A percentile compares a stretch with the other conserved stretches of the same genome.
Evolutionary conservation across 192 early-diverging fungal genomes (phyloP).

Genomic region (Pilaira anomala): DNA sequence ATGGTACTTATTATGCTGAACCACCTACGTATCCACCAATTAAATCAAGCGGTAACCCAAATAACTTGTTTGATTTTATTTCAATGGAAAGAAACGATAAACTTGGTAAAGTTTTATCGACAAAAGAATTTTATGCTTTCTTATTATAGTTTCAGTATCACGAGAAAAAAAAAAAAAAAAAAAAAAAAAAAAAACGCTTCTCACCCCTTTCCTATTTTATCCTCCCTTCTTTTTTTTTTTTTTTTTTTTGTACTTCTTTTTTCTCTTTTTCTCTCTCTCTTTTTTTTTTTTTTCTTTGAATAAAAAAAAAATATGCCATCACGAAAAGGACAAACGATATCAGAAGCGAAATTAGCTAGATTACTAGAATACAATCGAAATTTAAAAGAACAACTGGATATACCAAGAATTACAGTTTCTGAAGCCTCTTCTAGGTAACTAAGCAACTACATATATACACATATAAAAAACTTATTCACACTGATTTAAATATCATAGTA

Average conservation of each 20-base stretch:
- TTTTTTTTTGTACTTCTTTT: not conserved
- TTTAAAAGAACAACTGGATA: constrained; percentile 40
- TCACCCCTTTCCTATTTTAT: not conserved
- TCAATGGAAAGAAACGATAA: too few species aligned
- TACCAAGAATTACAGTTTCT: constrained; percentile 39
- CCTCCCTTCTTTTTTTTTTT: not conserved
- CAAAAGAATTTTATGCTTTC: not conserved
- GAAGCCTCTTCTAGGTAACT: constrained; percentile 34
- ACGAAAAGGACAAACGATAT: constrained; percentile 32
- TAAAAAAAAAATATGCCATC: constrained; percentile 9
- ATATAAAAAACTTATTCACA: constrained; percentile 16
- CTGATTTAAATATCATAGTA: too few species aligned
- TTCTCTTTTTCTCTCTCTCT: not conserved
- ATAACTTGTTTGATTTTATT: too few species aligned
- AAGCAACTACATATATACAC: constrained; percentile 5
- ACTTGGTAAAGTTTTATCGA: too few species aligned
- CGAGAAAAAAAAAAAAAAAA: not conserved
- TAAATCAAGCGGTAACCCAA: too few species aligned
- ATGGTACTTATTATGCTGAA: too few species aligned
- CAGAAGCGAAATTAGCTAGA: constrained; percentile 41
- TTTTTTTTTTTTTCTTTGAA: not conserved
- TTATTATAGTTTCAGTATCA: not conserved
- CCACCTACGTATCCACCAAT: too few species aligned
- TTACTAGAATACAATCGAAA: constrained; percentile 37
- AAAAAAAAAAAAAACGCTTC: not conserved